Percentiles rank a stretch among this genome's conserved stretches.
Evolutionary conservation across 2,329 filamentous ascomycete genomes (phyloP).

Genomic region (Tricladium varicosporioides): DNA sequence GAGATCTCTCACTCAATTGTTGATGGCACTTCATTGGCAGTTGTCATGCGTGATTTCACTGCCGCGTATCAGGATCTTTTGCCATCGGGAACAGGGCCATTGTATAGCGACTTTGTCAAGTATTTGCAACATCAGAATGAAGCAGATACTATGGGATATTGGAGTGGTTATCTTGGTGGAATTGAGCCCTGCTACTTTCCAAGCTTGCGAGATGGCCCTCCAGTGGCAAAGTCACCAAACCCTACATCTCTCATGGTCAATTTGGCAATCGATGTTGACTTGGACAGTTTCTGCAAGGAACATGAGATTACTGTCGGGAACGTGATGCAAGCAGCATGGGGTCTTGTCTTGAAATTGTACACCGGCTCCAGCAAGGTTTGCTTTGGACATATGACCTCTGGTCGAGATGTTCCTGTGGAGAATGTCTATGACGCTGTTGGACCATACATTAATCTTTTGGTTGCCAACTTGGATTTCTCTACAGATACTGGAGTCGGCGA

Average conservation of each 20-base stretch:
- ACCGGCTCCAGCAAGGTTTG: conserved; percentile 46
- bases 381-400: conserved; percentile 54
- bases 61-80: conserved; percentile 33
- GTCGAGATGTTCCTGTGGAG: conserved; percentile 45
- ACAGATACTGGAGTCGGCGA: conserved; percentile 11
- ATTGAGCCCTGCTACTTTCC: conserved; percentile 8
- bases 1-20: conserved; percentile 50
- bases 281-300: background rate
- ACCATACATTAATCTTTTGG: conserved; percentile 3
- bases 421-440: conserved; percentile 36
- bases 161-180: conserved; percentile 17
- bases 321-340: conserved; percentile 52
- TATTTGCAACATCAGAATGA: conserved; percentile 28
- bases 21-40: conserved; percentile 46
- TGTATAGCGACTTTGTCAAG: conserved; percentile 39
- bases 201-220: background rate
- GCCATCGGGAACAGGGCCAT: conserved; percentile 26
- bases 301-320: conserved; percentile 37
- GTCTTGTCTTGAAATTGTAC: conserved; percentile 48
- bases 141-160: conserved; percentile 22
- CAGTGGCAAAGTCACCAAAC: background rate
- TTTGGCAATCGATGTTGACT: conserved; percentile 5
- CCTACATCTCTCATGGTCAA: background rate
- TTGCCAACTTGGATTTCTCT: conserved; percentile 3
- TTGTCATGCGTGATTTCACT: conserved; percentile 43